Evolutionary conservation across 169 alveolate genomes (phyloP).

Genomic region (Cryptosporidium muris): DNA sequence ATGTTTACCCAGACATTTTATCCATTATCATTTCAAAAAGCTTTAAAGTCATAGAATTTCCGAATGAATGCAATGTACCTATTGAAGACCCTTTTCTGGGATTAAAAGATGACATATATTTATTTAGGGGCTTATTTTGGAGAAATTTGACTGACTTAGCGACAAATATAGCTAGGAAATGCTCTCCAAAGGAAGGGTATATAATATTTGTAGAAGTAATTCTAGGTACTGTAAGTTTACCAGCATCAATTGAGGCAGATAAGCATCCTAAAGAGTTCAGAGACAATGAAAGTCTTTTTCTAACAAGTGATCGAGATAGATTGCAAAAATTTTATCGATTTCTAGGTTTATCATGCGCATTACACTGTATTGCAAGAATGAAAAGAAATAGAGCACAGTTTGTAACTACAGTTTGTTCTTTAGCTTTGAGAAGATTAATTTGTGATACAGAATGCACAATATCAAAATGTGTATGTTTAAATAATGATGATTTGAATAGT

Average conservation of each 20-base stretch:
- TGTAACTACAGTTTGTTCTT: conserved; percentile 47
- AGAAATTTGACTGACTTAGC: conserved; percentile 9
- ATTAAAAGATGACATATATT: neutral
- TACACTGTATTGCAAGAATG: conserved; percentile 60
- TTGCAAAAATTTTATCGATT: conserved; percentile 52
- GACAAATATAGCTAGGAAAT: conserved; percentile 14
- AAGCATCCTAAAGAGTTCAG: neutral
- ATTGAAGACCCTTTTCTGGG: conserved; percentile 23
- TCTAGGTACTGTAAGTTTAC: conserved; percentile 45
- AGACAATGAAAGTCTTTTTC: neutral
- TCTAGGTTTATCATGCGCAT: conserved; percentile 30
- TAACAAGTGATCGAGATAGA: neutral
- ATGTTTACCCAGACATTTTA: conserved; percentile 38
- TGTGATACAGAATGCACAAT: conserved; percentile 36
- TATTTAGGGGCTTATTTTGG: conserved; percentile 20
- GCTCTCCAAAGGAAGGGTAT: conserved; percentile 66
- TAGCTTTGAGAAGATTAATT: conserved; percentile 41
- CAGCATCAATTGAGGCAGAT: conserved; percentile 23
- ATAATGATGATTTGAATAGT: too few species aligned
- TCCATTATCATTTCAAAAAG: conserved; percentile 53
- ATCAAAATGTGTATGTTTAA: neutral
- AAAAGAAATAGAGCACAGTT: conserved; percentile 68
- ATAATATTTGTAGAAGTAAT: conserved; percentile 46
- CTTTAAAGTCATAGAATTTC: conserved; percentile 40
- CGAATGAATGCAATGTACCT: conserved; percentile 9